Evolutionary conservation across 2,329 filamentous ascomycete genomes (phyloP), one percentile per base, ranked within the genome.

Genomic region (Cladophialophora chaetospira): DNA sequence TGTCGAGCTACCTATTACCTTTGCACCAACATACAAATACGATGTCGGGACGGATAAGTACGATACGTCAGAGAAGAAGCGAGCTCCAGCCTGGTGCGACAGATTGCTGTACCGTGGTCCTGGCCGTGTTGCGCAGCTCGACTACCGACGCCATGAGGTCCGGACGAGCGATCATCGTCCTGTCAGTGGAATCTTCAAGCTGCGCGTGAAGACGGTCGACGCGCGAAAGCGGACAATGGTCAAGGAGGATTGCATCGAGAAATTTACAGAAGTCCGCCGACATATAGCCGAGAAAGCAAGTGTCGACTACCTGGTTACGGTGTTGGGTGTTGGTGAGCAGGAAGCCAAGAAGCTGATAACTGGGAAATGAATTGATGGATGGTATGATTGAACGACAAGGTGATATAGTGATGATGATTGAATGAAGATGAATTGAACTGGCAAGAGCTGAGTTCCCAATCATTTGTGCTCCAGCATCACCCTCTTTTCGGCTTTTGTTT

Each of bases 11-110:
- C 89, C 88, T 0, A 97, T 99, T 67, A 88, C 85, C 0, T 99
- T 99, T 70, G 87, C 91, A 5, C 94, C 94, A 0, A 99, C 94
- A 0, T 99, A 99, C 79, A 99, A 99, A 72, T 99, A 99, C 71
- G 94, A 99, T 66, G 91, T 97, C 0, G 92, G 92, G 13, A 95
- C 91, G 0, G 93, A 97, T 69, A 88, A 85, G 5, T 99, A 97
- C 72, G 94, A 99, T 70, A 88, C 89, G 0, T 93, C 89, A 66
- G 94, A 99, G 72, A 99, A 99, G 79, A 90, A 90, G 72, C 84
- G 94, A 47, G 88, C 90, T 19, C 94, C 94, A 0, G 94, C 94
- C 1, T 99, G 94, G 94, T 99, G 94, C 71, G 94, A 99, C 76
- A 85, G 94, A 31, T 76, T 99, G 33, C 77, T 99, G n/a, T 96